Conservation (phyloP, 768 basidiomycete genomes). For the Chalciporus sphaerocephalus region DNA sequence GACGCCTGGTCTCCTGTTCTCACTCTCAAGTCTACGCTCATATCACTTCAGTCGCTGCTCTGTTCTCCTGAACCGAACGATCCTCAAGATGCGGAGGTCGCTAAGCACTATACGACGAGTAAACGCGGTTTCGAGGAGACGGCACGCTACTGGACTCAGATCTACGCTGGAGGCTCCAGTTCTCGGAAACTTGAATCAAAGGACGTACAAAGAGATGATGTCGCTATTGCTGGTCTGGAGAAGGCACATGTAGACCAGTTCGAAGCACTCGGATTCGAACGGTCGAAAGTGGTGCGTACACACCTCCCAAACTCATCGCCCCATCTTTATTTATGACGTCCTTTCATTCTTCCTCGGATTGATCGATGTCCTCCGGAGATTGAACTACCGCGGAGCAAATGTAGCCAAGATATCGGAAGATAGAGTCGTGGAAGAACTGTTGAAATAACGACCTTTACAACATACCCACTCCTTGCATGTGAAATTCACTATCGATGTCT, state of each 20-base stretch:
- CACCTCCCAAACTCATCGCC: neutral
- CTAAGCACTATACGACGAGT: slow-evolving; percentile 92
- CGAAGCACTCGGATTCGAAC: slow-evolving; percentile 75
- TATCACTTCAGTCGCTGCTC: slow-evolving; percentile 88
- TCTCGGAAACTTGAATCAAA: slow-evolving; percentile 32
- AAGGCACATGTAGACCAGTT: slow-evolving; percentile 81
- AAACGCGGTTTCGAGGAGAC: slow-evolving; percentile 86
- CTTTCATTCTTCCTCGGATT: slow-evolving; percentile 25
- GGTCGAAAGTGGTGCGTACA: slow-evolving; percentile 76
- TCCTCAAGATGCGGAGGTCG: slow-evolving; percentile 97
- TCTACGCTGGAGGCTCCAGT: slow-evolving; percentile 77
- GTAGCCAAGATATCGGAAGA: slow-evolving; percentile 78
- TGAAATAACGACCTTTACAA: slow-evolving; percentile 45
- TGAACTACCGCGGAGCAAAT: slow-evolving; percentile 86
- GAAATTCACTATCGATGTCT: slow-evolving; percentile 18
- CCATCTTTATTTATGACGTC: neutral
- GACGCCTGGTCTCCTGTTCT: slow-evolving; percentile 96
- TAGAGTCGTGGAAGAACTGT: slow-evolving; percentile 78
- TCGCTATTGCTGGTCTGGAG: slow-evolving; percentile 77
- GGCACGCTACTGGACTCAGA: slow-evolving; percentile 89
- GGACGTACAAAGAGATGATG: slow-evolving; percentile 39
- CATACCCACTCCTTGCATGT: slow-evolving; percentile 24
- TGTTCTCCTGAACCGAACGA: slow-evolving; percentile 95
- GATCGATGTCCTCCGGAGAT: slow-evolving; percentile 83
- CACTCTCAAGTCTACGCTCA: slow-evolving; percentile 93